phyloP scores from a whole-genome alignment of 805 yeast genomes.

The Candida ulmi region DNA sequence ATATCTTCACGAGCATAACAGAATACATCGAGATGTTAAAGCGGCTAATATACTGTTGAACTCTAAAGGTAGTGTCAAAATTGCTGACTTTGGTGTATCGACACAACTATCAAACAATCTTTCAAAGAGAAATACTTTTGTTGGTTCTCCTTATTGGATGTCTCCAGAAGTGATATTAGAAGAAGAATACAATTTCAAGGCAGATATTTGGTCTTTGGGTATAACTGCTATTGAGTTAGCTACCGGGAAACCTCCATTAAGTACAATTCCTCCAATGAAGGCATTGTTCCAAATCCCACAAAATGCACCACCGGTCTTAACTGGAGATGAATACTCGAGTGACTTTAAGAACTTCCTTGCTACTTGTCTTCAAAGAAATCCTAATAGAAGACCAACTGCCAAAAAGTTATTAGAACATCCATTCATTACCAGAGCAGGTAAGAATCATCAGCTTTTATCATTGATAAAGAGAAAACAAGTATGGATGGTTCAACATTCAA shows the following conservation, averaged over 20 bases:
- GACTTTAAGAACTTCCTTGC: conserved; percentile 65
- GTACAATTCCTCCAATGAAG: conserved; percentile 51
- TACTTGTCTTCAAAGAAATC: conserved; percentile 67
- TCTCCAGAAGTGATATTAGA: conserved; percentile 96
- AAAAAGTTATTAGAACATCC: conserved; percentile 54
- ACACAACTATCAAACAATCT: conserved; percentile 67
- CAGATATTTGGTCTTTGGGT: conserved; percentile 97
- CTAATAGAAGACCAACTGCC: conserved; percentile 62
- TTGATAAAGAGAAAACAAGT: conserved; percentile 37
- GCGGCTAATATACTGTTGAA: conserved; percentile 85
- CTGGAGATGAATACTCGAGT: conserved; percentile 70
- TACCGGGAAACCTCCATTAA: conserved; percentile 96
- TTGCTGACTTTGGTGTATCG: conserved; percentile 96
- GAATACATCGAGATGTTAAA: conserved; percentile 89
- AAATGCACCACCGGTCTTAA: conserved; percentile 85
- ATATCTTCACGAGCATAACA: conserved; percentile 69
- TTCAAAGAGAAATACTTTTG: conserved; percentile 59
- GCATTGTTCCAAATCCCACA: conserved; percentile 35
- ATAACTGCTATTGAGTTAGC: conserved; percentile 91
- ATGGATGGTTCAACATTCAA: conserved; percentile 29
- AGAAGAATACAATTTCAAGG: conserved; percentile 79
- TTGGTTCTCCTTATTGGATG: conserved; percentile 97
- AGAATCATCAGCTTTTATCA: conserved; percentile 27
- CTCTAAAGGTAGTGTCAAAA: conserved; percentile 66
- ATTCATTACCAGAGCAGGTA: conserved; percentile 36